Evolutionary conservation across 2,329 filamentous ascomycete genomes (phyloP).

Genomic region (Aspergillus vadensis): DNA sequence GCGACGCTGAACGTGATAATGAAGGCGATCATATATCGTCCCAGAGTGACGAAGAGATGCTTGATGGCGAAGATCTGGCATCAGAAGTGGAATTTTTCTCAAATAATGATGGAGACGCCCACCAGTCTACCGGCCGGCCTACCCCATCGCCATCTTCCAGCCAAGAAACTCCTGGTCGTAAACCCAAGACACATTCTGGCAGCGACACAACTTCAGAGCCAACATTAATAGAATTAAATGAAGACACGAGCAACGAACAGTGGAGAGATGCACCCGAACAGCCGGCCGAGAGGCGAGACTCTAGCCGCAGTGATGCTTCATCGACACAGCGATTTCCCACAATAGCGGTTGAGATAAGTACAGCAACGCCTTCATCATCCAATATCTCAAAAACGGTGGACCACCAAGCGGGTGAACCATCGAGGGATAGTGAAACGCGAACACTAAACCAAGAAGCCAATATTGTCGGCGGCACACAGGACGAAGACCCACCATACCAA

Average conservation of each 20-base stretch:
- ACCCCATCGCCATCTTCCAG: neutral
- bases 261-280: neutral
- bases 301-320: neutral
- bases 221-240: neutral
- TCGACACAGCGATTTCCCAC: neutral
- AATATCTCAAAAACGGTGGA: neutral
- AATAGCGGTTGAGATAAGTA: neutral
- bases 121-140: neutral
- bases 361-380: neutral
- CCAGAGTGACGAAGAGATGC: neutral
- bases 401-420: neutral
- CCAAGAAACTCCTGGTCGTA: neutral
- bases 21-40: neutral
- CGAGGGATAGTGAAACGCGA: neutral
- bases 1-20: neutral
- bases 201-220: neutral
- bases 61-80: neutral
- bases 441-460: neutral
- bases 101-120: neutral
- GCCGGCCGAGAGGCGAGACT: neutral
- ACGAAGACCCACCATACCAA: neutral
- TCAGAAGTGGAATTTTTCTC: slow-evolving; percentile 12
- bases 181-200: neutral
- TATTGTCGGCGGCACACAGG: neutral
- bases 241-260: neutral